Conservation (phyloP, 2,329 filamentous ascomycete species). For the Fusarium albosuccineum region DNA sequence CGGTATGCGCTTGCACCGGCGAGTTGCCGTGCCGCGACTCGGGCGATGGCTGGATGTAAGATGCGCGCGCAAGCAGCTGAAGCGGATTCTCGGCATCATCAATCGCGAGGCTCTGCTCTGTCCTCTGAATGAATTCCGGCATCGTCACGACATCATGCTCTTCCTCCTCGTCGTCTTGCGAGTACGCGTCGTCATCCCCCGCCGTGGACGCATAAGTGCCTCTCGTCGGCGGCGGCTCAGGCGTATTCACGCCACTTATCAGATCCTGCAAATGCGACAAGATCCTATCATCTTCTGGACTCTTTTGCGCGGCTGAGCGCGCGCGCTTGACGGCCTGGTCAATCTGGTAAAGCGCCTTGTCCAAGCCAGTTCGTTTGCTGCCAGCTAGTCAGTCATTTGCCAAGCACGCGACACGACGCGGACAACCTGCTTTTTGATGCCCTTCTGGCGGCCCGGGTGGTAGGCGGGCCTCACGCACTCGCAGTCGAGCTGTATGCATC, state of each 20-base stretch:
- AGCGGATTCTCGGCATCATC: conserved; percentile 83
- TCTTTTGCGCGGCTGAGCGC: conserved; percentile 57
- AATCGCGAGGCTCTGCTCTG: conserved; percentile 68
- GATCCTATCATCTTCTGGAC: conserved; percentile 60
- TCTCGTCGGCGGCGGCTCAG: conserved; percentile 35
- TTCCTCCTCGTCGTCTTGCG: conserved; percentile 50
- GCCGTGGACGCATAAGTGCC: conserved; percentile 28
- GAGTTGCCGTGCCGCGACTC: conserved; percentile 48
- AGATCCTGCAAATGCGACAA: conserved; percentile 59
- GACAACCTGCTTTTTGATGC: conserved; percentile 76
- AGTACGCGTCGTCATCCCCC: conserved; percentile 49
- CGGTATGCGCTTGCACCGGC: conserved; percentile 42
- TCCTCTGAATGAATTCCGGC: conserved; percentile 46
- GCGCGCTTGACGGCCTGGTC: conserved; percentile 75
- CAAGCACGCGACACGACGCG: neutral
- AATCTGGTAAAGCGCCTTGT: conserved; percentile 80
- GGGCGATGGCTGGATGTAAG: conserved; percentile 72
- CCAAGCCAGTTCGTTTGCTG: conserved; percentile 80
- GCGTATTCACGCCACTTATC: conserved; percentile 49
- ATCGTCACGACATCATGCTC: conserved; percentile 42
- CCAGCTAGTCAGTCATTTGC: conserved; percentile 18
- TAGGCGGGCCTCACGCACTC: conserved; percentile 80
- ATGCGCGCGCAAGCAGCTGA: conserved; percentile 79
- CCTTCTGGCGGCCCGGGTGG: conserved; percentile 79
- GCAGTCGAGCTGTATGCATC: conserved; percentile 68